Evolutionary conservation across 768 basidiomycete genomes (phyloP).

Genomic region (Lactifluus volemus): DNA sequence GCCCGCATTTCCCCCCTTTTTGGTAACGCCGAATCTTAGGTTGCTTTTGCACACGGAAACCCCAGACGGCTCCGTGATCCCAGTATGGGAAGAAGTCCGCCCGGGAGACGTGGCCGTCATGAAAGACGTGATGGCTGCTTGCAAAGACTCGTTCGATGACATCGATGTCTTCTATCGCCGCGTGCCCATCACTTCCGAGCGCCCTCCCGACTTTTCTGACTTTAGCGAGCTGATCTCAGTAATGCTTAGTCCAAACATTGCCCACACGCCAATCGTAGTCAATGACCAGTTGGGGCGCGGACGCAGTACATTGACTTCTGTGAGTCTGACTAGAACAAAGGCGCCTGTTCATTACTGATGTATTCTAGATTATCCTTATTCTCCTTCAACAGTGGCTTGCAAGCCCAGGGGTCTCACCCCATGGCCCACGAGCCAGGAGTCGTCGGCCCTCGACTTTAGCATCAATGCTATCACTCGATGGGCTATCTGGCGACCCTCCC

Average conservation of each 20-base stretch:
- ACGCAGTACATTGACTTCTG: constrained; percentile 85
- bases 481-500: constrained; percentile 20
- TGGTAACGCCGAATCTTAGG: constrained; percentile 29
- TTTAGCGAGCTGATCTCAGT: constrained; percentile 72
- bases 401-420: constrained; percentile 27
- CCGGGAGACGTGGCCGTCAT: constrained; percentile 66
- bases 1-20: background rate
- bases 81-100: constrained; percentile 89
- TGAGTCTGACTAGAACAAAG: constrained; percentile 27
- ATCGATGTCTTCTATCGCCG: constrained; percentile 70
- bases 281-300: constrained; percentile 95
- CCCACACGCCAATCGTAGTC: constrained; percentile 75
- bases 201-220: constrained; percentile 65
- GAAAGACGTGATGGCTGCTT: constrained; percentile 78
- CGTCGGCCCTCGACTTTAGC: constrained; percentile 37
- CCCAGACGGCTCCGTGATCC: constrained; percentile 77
- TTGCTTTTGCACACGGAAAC: constrained; percentile 88
- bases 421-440: constrained; percentile 28
- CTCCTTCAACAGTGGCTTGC: constrained; percentile 82
- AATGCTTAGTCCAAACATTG: constrained; percentile 57
- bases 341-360: background rate
- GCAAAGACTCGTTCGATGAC: constrained; percentile 34
- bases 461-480: constrained; percentile 33
- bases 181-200: constrained; percentile 90
- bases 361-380: constrained; percentile 59